Evolutionary conservation across 2,329 filamentous ascomycete genomes (phyloP), one percentile per base, ranked within the genome.

Genomic region (Dothidotthia symphoricarpi): DNA sequence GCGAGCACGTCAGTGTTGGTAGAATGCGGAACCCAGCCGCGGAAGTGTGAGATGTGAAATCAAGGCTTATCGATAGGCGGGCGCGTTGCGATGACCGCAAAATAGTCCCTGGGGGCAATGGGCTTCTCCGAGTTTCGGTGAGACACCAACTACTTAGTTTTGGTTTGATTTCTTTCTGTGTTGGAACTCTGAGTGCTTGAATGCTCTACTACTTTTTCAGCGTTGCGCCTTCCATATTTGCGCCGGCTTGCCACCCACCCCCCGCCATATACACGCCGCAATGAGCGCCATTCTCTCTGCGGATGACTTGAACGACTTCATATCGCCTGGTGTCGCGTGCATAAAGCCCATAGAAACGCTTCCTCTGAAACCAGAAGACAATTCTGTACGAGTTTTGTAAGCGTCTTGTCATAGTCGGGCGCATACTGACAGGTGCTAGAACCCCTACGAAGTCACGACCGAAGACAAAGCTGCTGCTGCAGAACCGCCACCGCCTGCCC

Each of bases 271-370:
- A 29, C 25, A 27, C 42, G 47, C 48, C 52, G 59, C 42, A 38
- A 98, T 98, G 93, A 95, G 89, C 65, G 93, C 93, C 47, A 98
- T 98, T 60, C 85, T 98, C 59, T 97, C 90, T 39, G 85, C 86
- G 60, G 91, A 98, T 74, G 90, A 96, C 67, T 77, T 98, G 45
- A 98, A 98, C 75, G 93, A 98, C 75, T 98, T 98, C 73, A 98
- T 98, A 65, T 93, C 87, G 40, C 93, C 93, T 11, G 90, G 91
- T 47, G 90, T 98, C 61, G 93, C 93, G 47, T 98, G 93, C 71
- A 97, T 98, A 69, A 97, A 98, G 63, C 93, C 93, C 17, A 78
- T 98, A 64, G 93, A 98, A 68, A 94, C 88, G 2, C 80, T 98
- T 11, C 91, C 93, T 2, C 49, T 49, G 30, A 70, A 78, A 24